Evolutionary conservation across 2,329 filamentous ascomycete genomes (phyloP).

Genomic region (Monosporascus sp.): DNA sequence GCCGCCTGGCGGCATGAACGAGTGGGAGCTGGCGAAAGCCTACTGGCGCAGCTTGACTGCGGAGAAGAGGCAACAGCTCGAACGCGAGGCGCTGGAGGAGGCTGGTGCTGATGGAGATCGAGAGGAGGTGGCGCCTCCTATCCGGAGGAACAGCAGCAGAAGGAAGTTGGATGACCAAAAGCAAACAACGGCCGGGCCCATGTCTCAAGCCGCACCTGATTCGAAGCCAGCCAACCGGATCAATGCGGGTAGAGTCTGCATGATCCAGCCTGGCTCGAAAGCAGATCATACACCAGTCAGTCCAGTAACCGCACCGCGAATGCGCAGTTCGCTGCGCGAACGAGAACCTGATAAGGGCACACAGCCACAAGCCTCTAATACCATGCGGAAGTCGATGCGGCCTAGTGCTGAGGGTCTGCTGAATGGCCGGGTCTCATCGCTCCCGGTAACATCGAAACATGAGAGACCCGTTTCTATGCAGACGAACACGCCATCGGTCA

Average conservation of each 20-base stretch:
- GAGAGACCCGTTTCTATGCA: slow-evolving; percentile 4
- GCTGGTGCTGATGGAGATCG: slow-evolving; percentile 43
- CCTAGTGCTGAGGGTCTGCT: slow-evolving; percentile 5
- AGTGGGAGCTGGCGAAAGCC: slow-evolving; percentile 64
- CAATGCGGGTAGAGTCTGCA: slow-evolving; percentile 11
- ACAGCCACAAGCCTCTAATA: slow-evolving; percentile 6
- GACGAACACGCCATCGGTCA: slow-evolving; percentile 5
- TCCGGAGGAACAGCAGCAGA: slow-evolving; percentile 24
- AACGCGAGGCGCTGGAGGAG: slow-evolving; percentile 51
- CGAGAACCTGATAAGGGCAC: slow-evolving; percentile 18
- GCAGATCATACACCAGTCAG: slow-evolving; percentile 16
- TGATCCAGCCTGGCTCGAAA: slow-evolving; percentile 23
- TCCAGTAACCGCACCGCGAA: slow-evolving; percentile 16
- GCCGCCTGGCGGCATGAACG: slow-evolving; percentile 27
- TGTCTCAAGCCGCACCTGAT: slow-evolving; percentile 16
- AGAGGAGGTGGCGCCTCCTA: slow-evolving; percentile 27
- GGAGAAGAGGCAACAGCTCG: slow-evolving; percentile 58
- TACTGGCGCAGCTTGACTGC: slow-evolving; percentile 65
- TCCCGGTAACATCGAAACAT: slow-evolving; percentile 4
- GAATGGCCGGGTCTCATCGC: slow-evolving; percentile 1
- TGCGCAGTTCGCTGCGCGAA: slow-evolving; percentile 45
- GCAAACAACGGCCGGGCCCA: slow-evolving; percentile 7
- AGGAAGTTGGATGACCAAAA: slow-evolving; percentile 38
- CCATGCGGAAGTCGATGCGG: slow-evolving; percentile 27
- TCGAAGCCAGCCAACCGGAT: slow-evolving; percentile 14